Evolutionary conservation across 177 flowering plant genomes (phyloP).

Genomic region (Vitis hybrid): DNA sequence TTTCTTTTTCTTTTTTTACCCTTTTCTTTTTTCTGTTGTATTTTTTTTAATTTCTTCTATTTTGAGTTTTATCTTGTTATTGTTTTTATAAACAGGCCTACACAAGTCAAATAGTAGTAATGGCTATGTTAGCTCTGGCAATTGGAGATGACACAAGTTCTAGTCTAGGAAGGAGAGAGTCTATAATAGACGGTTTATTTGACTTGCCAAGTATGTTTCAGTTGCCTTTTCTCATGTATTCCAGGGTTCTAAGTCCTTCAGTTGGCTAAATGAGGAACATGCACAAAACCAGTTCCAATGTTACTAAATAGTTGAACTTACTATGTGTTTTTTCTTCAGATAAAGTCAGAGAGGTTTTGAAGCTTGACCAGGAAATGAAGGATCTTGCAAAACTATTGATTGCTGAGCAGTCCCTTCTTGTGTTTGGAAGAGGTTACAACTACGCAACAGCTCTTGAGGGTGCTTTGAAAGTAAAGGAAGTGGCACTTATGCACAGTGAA

Average conservation of each 20-base stretch:
- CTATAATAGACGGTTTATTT: slow-evolving; percentile 79
- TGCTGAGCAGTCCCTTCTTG: slow-evolving; percentile 90
- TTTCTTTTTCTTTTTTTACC: not conserved
- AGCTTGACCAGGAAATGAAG: slow-evolving; percentile 88
- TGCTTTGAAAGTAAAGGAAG: slow-evolving; percentile 97
- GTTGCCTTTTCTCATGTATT: not conserved
- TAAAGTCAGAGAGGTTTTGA: slow-evolving; percentile 76
- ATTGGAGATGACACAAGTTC: slow-evolving; percentile 85
- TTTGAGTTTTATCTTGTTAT: slow-evolving; percentile 1
- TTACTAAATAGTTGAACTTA: too few species aligned
- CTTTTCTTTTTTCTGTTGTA: not conserved
- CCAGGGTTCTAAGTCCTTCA: not conserved
- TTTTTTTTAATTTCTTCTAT: not conserved
- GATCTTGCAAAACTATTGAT: slow-evolving; percentile 75
- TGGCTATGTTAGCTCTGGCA: slow-evolving; percentile 94
- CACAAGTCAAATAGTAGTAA: slow-evolving; percentile 95
- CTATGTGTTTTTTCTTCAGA: slow-evolving; percentile 36
- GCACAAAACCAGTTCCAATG: too few species aligned
- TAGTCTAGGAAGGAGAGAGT: slow-evolving; percentile 73
- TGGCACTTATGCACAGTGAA: slow-evolving; percentile 97
- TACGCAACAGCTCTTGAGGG: slow-evolving; percentile 97
- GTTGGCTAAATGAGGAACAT: not conserved
- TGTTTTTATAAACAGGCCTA: slow-evolving; percentile 61
- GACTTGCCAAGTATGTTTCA: slow-evolving; percentile 78
- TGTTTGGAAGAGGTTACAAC: slow-evolving; percentile 97